Conservation (phyloP, 371 early-diverging fungal genomes). For the Rhizomucor pusillus region DNA sequence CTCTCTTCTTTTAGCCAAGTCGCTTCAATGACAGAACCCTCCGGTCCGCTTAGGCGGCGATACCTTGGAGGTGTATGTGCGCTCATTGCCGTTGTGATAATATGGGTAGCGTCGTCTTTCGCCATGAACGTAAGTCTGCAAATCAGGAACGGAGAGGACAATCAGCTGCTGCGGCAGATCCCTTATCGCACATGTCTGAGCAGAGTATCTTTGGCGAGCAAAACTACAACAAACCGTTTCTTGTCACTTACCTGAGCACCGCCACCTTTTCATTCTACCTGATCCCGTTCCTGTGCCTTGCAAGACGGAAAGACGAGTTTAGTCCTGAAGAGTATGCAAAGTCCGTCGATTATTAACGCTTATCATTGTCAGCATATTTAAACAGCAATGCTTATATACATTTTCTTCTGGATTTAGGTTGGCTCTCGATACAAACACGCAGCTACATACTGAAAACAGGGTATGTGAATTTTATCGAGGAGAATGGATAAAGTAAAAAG, state of each 20-base stretch:
- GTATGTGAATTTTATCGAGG: neutral
- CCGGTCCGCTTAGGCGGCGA: conserved; percentile 25
- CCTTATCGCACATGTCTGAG: neutral
- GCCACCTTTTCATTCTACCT: conserved; percentile 78
- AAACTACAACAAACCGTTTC: conserved; percentile 73
- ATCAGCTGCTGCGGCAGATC: neutral
- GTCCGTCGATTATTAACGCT: conserved; percentile 1
- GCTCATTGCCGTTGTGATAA: conserved; percentile 69
- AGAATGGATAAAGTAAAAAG: neutral
- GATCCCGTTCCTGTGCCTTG: conserved; percentile 6
- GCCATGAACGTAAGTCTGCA: conserved; percentile 62
- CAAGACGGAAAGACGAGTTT: conserved; percentile 7
- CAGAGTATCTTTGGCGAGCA: conserved; percentile 70
- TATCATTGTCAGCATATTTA: too few species aligned
- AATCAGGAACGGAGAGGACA: neutral
- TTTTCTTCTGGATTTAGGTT: too few species aligned
- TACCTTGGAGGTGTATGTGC: conserved; percentile 60
- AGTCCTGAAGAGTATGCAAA: conserved; percentile 19
- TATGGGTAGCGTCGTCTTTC: conserved; percentile 86
- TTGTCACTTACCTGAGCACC: conserved; percentile 79
- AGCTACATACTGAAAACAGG: neutral
- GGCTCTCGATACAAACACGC: too few species aligned
- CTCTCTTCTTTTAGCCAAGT: too few species aligned
- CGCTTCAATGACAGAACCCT: too few species aligned
- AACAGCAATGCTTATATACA: too few species aligned